Percentiles rank a stretch among this genome's conserved stretches.
Conservation (phyloP, 2,329 filamentous ascomycete genomes). For the Ophiocordyceps australis region DNA sequence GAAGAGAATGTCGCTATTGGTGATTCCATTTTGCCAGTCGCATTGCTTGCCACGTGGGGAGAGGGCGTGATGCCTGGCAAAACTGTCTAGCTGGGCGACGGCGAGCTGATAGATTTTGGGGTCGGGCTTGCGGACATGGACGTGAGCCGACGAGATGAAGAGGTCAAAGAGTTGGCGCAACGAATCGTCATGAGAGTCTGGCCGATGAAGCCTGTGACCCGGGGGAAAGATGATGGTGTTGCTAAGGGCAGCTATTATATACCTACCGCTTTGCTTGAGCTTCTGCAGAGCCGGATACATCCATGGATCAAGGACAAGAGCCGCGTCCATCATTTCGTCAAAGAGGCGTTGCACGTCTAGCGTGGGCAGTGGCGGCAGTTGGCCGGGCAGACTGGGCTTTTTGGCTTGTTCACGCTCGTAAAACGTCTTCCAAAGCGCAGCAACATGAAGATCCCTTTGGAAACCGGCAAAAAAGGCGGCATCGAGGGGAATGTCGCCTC, state of each 20-base stretch:
- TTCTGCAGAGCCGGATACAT: slow-evolving; percentile 70
- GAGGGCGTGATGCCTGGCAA: slow-evolving; percentile 31
- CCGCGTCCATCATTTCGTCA: slow-evolving; percentile 74
- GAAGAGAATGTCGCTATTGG: slow-evolving; percentile 58
- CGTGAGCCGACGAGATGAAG: slow-evolving; percentile 72
- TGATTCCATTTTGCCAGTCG: slow-evolving; percentile 32
- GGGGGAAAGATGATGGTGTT: slow-evolving; percentile 81
- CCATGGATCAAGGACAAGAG: slow-evolving; percentile 58
- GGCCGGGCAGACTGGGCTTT: slow-evolving; percentile 17
- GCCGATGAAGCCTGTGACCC: slow-evolving; percentile 44
- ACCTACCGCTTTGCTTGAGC: slow-evolving; percentile 44
- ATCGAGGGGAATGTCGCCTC: slow-evolving; percentile 63
- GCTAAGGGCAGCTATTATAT: slow-evolving; percentile 64
- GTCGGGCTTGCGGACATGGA: slow-evolving; percentile 78
- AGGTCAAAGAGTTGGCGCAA: slow-evolving; percentile 61
- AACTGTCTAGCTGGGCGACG: slow-evolving; percentile 44
- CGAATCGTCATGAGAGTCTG: slow-evolving; percentile 32
- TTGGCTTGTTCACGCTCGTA: slow-evolving; percentile 25
- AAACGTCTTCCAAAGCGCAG: slow-evolving; percentile 51
- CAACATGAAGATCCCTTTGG: slow-evolving; percentile 50
- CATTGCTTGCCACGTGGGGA: slow-evolving; percentile 16
- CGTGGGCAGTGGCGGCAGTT: slow-evolving; percentile 44
- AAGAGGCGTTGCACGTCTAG: slow-evolving; percentile 70
- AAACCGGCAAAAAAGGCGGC: slow-evolving; percentile 60
- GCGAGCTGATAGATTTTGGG: slow-evolving; percentile 63